A percentile compares a stretch with the other conserved stretches of the same genome.
Evolutionary conservation across 2,329 filamentous ascomycete genomes (phyloP).

Genomic region (Aphanoascus verrucosus): DNA sequence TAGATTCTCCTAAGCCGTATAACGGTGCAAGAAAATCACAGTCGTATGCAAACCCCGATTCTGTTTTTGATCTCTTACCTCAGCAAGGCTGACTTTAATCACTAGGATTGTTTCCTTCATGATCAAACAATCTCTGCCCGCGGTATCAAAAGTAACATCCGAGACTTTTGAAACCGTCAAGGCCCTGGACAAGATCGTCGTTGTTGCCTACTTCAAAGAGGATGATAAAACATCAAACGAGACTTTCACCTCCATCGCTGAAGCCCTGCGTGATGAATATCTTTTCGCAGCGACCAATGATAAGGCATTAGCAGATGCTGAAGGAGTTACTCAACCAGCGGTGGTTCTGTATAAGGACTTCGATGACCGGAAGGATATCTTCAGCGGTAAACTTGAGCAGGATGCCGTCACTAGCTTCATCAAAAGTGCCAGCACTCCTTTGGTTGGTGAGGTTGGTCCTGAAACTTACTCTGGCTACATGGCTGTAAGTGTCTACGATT

Average conservation of each 20-base stretch:
- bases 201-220: conserved; percentile 75
- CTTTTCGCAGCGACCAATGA: conserved; percentile 86
- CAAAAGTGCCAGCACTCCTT: conserved; percentile 72
- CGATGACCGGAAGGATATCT: conserved; percentile 87
- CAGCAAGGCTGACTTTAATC: conserved; percentile 18
- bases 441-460: conserved; percentile 91
- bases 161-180: conserved; percentile 92
- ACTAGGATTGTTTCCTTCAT: conserved; percentile 67
- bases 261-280: conserved; percentile 75
- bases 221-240: conserved; percentile 78
- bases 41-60: conserved; percentile 38
- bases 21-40: conserved; percentile 79
- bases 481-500: conserved; percentile 45
- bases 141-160: conserved; percentile 71
- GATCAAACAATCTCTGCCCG: conserved; percentile 93
- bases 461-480: conserved; percentile 97
- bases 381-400: conserved; percentile 67
- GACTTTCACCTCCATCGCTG: conserved; percentile 63
- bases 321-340: conserved; percentile 76
- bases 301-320: conserved; percentile 71
- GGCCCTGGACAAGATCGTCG: conserved; percentile 90
- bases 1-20: conserved; percentile 72
- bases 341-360: conserved; percentile 96
- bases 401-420: conserved; percentile 73
- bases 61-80: not conserved